Conservation (phyloP, 306 rosid genomes). For the Urtica urens region DNA sequence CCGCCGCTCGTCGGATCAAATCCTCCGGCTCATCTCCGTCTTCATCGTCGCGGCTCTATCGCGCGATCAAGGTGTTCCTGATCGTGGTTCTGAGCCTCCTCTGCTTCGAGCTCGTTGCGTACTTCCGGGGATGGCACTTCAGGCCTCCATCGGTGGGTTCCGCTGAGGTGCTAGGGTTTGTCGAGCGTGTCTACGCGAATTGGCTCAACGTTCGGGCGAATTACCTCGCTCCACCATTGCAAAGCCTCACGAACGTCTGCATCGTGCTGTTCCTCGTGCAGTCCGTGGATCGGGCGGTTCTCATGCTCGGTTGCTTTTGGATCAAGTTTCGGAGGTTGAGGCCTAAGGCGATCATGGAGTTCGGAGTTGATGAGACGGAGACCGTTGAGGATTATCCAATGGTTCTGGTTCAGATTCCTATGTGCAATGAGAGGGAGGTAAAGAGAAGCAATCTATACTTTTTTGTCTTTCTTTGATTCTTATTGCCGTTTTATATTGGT, state of each 20-base stretch:
- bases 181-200: slow-evolving; percentile 42
- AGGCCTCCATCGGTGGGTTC: slow-evolving; percentile 52
- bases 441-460: slow-evolving; percentile 18
- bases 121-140: slow-evolving; percentile 95
- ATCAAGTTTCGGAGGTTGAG: slow-evolving; percentile 63
- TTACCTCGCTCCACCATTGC: slow-evolving; percentile 81
- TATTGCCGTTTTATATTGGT: neutral
- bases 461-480: neutral
- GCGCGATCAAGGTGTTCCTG: slow-evolving; percentile 52
- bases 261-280: slow-evolving; percentile 69
- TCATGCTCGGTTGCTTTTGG: slow-evolving; percentile 90
- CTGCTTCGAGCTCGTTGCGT: slow-evolving; percentile 67
- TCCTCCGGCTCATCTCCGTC: slow-evolving; percentile 37
- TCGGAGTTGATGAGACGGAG: slow-evolving; percentile 16
- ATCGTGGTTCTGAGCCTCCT: slow-evolving; percentile 42
- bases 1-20: slow-evolving; percentile 57
- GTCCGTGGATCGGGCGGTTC: slow-evolving; percentile 65
- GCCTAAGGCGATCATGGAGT: slow-evolving; percentile 56
- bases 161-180: slow-evolving; percentile 52
- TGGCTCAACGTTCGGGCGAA: slow-evolving; percentile 63
- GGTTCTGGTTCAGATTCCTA: slow-evolving; percentile 91
- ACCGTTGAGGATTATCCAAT: slow-evolving; percentile 64
- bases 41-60: slow-evolving; percentile 69
- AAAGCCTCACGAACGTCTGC: slow-evolving; percentile 68
- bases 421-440: slow-evolving; percentile 99